Base-by-base conservation (phyloP, 2,329 filamentous ascomycete genomes). In the Cryphonectria japonica region DNA sequence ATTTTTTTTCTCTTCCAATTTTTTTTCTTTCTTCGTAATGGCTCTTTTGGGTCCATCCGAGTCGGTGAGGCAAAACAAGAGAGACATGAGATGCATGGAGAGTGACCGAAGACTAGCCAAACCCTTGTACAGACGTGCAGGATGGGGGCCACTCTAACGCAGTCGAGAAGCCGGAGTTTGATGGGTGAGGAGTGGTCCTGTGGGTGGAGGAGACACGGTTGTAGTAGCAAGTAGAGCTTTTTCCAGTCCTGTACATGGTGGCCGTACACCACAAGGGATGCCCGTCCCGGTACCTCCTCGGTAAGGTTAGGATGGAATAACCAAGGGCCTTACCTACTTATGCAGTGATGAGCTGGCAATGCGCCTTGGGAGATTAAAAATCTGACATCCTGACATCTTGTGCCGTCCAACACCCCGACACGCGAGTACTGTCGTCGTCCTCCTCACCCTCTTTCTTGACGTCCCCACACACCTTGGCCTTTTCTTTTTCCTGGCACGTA, bases 341-440 rank as follows among this genome's bases (percentile, higher is more conserved):
- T 91, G 91, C 89, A 92, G 81, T 89, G 90, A 92, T 92, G 91
- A 90, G 90, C 88, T 92, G 91, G 89, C 90, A 92, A 81, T 88
- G 86, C 87, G 81, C 78, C 83, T 83, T 87, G 84, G 83, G 86
- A 83, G 85, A 86, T 86, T 85, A 84, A 65, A 79, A 78, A 71
- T 73, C 69, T 71, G 63, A 69, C 61, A 69, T 64, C 50, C 69
- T 71, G 63, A 69, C 61, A 69, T 69, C 50, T 69, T 57, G 71
- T 71, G 68, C 66, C 69, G 60, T 67, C 46, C 57, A 69, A 68
- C 66, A 66, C 63, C 43, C 68, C 57, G 46, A 50, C 19, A 50
- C 19, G 46, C 22, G 52, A 43, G 71, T 71, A 69, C 22, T 41
- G 8, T 64, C 34, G 16, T 39, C 32, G 16, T 37, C 60, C 39